Base-by-base conservation (phyloP, 371 early-diverging fungal species). In the Neoconidiobolus thromboides region DNA sequence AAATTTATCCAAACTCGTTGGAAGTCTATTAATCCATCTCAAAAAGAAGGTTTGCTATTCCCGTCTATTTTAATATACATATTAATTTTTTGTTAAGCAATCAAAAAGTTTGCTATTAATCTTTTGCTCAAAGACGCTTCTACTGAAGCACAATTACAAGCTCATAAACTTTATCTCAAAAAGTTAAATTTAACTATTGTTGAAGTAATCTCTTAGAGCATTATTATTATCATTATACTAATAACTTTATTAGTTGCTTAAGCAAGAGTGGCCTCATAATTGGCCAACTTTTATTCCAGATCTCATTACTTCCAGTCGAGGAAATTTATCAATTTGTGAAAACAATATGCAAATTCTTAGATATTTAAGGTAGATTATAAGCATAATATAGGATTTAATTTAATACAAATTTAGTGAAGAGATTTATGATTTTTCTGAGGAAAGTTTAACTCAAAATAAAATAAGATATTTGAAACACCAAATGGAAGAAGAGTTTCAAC, bases 261-360 rank as follows among this genome's bases (percentile, higher is more conserved):
- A 99, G 73, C 96, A 98, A 71, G 99, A 99, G 68, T 99, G 99
- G 99, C 99, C 99, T 12, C 86, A 90, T 61, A 90, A 95, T 66
- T 99, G 99, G 99, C 99, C 99, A 2, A 80, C 80, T 14, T 99
- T 99, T 69, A 97, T 99, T 63, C 86, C 93, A 36, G 99, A 99
- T 69, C 87, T 99, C 63, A 90, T 99, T 14, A 71, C 71, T n/a
- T 89, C 94, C 4, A 91, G 93, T 69, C 83, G 87, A 67, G 81
- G 87, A 4, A 93, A 86, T 62, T 77, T 97, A 15, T 75, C 89
- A 0, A 76, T 99, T 7, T 99, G 99, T 69, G 95, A 92, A 67
- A 99, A 99, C 79, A 97, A 98, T 70, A 95, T 99, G 90, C 85
- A 84, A 49, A 98, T 99, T 60, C 76, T 99, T 26, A 96, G 95